Percentiles rank a stretch among this genome's conserved stretches.
These are phyloP conservation scores for Penicillium argentinense DNA, from an alignment of 495 filamentous ascomycete genomes.

Conservation along the genomic window DNA sequence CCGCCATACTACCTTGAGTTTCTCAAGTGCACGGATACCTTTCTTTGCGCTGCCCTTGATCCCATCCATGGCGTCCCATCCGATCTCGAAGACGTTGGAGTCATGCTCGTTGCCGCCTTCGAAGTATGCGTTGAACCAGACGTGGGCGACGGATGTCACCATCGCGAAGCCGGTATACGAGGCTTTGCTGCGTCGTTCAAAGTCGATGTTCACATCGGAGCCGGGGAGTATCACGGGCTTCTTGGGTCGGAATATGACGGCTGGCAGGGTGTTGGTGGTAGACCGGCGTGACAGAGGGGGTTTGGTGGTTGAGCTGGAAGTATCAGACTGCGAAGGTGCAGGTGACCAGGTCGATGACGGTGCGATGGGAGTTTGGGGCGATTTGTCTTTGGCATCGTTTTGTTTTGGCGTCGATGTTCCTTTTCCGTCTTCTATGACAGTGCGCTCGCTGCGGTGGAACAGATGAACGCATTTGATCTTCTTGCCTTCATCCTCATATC, in stretches of 20 bases:
- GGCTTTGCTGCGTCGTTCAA: constrained; percentile 78
- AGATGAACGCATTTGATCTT: constrained; percentile 81
- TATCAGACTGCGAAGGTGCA: constrained; percentile 18
- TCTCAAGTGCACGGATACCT: constrained; percentile 78
- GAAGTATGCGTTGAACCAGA: constrained; percentile 96
- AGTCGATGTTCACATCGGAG: constrained; percentile 85
- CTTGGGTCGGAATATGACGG: constrained; percentile 76
- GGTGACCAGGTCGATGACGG: constrained; percentile 1
- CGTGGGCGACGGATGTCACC: constrained; percentile 89
- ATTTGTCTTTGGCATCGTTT: not conserved
- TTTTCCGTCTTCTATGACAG: constrained; percentile 57
- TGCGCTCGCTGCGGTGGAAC: constrained; percentile 71
- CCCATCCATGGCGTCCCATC: constrained; percentile 68
- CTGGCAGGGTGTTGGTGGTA: constrained; percentile 28
- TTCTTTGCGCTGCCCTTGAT: constrained; percentile 79
- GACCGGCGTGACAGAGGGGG: constrained; percentile 5
- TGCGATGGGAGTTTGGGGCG: not conserved
- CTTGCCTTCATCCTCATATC: constrained; percentile 83
- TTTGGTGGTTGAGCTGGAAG: constrained; percentile 10
- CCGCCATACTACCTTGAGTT: constrained; percentile 84
- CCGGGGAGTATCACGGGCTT: constrained; percentile 66
- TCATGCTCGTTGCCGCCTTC: constrained; percentile 71
- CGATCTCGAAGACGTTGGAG: constrained; percentile 61
- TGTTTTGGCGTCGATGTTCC: not conserved
- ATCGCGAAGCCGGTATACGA: constrained; percentile 74